phyloP scores from a whole-genome alignment of 805 yeast genomes.

The Cyberlindnera galapagoensis region DNA sequence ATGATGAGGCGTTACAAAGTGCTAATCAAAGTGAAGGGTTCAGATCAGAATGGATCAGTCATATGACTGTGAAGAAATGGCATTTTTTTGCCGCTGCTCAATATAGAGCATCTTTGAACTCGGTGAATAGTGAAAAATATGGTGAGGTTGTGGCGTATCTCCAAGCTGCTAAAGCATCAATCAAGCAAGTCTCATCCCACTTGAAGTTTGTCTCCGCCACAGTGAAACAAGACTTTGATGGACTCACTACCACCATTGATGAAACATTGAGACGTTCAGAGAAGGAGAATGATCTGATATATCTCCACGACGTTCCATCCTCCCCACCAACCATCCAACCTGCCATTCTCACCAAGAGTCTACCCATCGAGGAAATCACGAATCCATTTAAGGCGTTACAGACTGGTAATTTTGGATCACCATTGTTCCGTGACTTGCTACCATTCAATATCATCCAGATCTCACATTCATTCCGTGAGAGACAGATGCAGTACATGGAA shows the following conservation, averaged over 20 bases:
- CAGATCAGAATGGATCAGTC: slow-evolving; percentile 60
- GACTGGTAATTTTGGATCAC: slow-evolving; percentile 19
- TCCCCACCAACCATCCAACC: slow-evolving; percentile 38
- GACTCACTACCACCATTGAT: slow-evolving; percentile 39
- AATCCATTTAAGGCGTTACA: slow-evolving; percentile 24
- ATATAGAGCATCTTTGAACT: slow-evolving; percentile 49
- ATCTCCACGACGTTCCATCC: slow-evolving; percentile 58
- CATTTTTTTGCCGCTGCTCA: slow-evolving; percentile 73
- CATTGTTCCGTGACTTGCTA: slow-evolving; percentile 52
- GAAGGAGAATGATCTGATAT: slow-evolving; percentile 76
- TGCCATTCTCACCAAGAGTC: slow-evolving; percentile 51
- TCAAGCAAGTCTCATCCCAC: slow-evolving; percentile 31
- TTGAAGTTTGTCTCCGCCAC: slow-evolving; percentile 35
- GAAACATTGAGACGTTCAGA: slow-evolving; percentile 49
- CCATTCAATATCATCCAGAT: slow-evolving; percentile 64
- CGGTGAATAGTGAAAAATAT: slow-evolving; percentile 43
- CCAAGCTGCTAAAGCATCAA: slow-evolving; percentile 32
- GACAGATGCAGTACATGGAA: slow-evolving; percentile 48
- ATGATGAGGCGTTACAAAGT: slow-evolving; percentile 37
- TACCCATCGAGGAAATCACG: slow-evolving; percentile 31
- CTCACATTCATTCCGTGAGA: slow-evolving; percentile 60
- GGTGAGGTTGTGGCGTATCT: slow-evolving; percentile 70
- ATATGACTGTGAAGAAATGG: slow-evolving; percentile 46
- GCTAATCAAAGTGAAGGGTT: slow-evolving; percentile 43
- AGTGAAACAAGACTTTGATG: slow-evolving; percentile 46